Conservation (phyloP, 2,329 filamentous ascomycete genomes). For the Trichoderma harzianum region DNA sequence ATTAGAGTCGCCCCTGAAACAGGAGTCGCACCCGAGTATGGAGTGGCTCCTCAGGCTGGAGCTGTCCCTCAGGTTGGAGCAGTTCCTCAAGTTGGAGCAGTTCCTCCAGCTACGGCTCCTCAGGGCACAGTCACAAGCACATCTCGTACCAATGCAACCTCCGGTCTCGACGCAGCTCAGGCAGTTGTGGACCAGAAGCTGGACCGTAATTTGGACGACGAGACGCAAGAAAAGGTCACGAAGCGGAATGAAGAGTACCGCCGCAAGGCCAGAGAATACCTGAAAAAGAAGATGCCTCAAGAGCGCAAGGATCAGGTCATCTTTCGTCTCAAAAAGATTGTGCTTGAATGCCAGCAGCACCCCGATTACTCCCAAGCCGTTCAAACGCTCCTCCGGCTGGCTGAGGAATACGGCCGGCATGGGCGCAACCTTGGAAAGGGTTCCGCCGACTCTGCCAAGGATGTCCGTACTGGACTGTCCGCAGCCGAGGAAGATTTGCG, state of each 20-base stretch:
- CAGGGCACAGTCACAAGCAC: background rate
- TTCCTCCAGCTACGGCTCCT: slow-evolving; percentile 23
- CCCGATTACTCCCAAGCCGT: slow-evolving; percentile 92
- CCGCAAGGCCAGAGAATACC: slow-evolving; percentile 64
- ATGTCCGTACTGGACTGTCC: slow-evolving; percentile 64
- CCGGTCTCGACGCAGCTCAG: slow-evolving; percentile 32
- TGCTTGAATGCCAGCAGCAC: slow-evolving; percentile 94
- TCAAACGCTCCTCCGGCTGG: slow-evolving; percentile 76
- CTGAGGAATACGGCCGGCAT: slow-evolving; percentile 80
- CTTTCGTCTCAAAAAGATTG: slow-evolving; percentile 93
- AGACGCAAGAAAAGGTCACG: slow-evolving; percentile 52
- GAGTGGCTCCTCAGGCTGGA: slow-evolving; percentile 40
- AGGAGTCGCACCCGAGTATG: background rate
- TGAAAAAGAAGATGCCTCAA: slow-evolving; percentile 81
- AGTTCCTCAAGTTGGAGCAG: slow-evolving; percentile 34
- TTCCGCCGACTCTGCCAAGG: slow-evolving; percentile 66
- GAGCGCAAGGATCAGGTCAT: slow-evolving; percentile 91
- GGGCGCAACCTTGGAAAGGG: slow-evolving; percentile 63
- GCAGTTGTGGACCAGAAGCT: slow-evolving; percentile 54
- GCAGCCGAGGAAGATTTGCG: slow-evolving; percentile 72
- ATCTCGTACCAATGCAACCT: slow-evolving; percentile 34
- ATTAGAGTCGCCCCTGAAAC: background rate
- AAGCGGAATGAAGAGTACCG: slow-evolving; percentile 43
- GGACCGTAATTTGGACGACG: slow-evolving; percentile 62
- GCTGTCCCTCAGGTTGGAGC: background rate